Conservation (phyloP, 805 yeast genomes). For the Candida peoriensis region DNA sequence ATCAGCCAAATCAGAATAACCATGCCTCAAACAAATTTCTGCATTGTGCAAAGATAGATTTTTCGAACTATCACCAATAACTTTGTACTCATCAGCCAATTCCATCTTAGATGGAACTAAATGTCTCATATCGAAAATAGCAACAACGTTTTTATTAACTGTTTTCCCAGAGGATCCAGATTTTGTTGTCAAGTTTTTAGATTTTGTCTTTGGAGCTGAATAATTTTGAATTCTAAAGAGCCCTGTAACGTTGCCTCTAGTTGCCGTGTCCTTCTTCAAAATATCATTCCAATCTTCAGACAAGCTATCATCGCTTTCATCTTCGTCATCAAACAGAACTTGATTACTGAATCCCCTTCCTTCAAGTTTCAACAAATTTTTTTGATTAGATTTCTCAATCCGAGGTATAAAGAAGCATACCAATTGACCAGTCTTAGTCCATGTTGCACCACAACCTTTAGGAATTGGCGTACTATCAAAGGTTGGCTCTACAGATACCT, state of each 20-base stretch:
- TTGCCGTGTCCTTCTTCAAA: constrained; percentile 47
- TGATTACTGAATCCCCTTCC: constrained; percentile 47
- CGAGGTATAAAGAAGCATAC: constrained; percentile 77
- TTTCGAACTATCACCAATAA: constrained; percentile 60
- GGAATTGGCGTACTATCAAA: constrained; percentile 88
- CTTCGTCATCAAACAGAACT: constrained; percentile 17
- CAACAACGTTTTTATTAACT: constrained; percentile 47
- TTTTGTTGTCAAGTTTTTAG: constrained; percentile 16
- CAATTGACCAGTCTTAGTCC: constrained; percentile 75
- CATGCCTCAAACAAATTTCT: constrained; percentile 58
- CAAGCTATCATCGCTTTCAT: constrained; percentile 52
- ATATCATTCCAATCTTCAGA: constrained; percentile 67
- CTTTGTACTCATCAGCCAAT: constrained; percentile 60
- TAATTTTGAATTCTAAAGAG: constrained; percentile 22
- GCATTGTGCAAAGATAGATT: constrained; percentile 67
- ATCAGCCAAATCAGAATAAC: constrained; percentile 57
- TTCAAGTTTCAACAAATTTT: constrained; percentile 44
- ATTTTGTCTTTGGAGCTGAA: constrained; percentile 3
- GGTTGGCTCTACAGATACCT: constrained; percentile 22
- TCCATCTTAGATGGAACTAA: constrained; percentile 73
- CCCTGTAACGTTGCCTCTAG: constrained; percentile 49
- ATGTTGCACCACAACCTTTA: constrained; percentile 87
- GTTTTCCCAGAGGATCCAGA: constrained; percentile 15
- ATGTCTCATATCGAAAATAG: constrained; percentile 58
- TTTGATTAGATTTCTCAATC: constrained; percentile 35